Evolutionary conservation across 306 rosid genomes (phyloP).

Genomic region (Begonia fuchsioides): DNA sequence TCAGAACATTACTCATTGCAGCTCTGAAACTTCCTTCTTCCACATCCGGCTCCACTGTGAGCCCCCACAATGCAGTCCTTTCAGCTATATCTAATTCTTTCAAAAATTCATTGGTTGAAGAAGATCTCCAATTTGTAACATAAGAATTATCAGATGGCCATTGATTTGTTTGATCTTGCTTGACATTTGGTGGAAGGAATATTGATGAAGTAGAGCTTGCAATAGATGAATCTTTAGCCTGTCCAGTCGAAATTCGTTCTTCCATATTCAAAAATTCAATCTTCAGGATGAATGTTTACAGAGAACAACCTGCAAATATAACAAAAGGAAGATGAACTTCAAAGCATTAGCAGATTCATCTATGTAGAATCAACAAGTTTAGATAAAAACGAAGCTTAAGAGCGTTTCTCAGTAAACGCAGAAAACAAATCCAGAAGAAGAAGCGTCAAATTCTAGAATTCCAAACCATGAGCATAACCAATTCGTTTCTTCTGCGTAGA

Average conservation of each 20-base stretch:
- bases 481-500: no score
- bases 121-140: not conserved
- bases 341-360: no score
- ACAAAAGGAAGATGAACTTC: no score
- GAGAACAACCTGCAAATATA: slow-evolving; percentile 6
- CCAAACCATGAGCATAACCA: no score
- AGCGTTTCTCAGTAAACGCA: no score
- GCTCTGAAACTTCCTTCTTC: slow-evolving; percentile 30
- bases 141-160: no score
- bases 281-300: not conserved
- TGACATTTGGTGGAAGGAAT: no score
- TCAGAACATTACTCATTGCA: slow-evolving; percentile 1
- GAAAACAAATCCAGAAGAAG: no score
- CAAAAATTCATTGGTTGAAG: slow-evolving; percentile 5
- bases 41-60: slow-evolving; percentile 39
- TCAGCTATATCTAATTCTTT: slow-evolving; percentile 45
- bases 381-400: no score
- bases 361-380: no score
- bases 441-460: no score
- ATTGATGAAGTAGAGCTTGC: not conserved
- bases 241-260: not conserved
- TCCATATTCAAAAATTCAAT: slow-evolving; percentile 1
- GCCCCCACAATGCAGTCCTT: slow-evolving; percentile 82
- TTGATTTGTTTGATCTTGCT: no score
- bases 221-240: not conserved